Conservation (phyloP, 2,329 filamentous ascomycete genomes). For the Lasiodiplodia theobromae region DNA sequence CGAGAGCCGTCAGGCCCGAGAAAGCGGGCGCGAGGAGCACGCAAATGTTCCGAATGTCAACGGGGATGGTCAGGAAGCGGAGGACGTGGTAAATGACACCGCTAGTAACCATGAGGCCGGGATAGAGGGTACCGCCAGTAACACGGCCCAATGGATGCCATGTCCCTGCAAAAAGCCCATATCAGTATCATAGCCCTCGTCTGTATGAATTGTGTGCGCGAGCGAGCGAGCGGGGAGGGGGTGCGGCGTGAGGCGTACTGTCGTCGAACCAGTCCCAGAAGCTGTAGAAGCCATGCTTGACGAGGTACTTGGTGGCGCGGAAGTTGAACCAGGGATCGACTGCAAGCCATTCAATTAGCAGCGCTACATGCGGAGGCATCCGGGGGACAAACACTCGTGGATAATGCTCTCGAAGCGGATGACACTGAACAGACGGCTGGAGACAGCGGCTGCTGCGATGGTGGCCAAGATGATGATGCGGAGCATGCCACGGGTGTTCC, state of each 20-base stretch:
- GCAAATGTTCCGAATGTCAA: slow-evolving; percentile 99
- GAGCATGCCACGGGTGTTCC: slow-evolving; percentile 83
- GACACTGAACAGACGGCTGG: slow-evolving; percentile 96
- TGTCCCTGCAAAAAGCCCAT: slow-evolving; percentile 65
- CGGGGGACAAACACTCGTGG: slow-evolving; percentile 86
- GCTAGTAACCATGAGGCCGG: slow-evolving; percentile 98
- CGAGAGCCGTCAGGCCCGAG: slow-evolving; percentile 91
- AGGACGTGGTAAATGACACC: slow-evolving; percentile 95
- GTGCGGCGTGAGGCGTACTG: slow-evolving; percentile 60
- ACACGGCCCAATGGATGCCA: slow-evolving; percentile 99
- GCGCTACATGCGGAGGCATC: background rate
- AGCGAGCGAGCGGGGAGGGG: background rate
- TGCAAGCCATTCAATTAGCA: slow-evolving; percentile 52
- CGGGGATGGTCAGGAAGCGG: slow-evolving; percentile 84
- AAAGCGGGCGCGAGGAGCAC: slow-evolving; percentile 94
- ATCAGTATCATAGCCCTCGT: slow-evolving; percentile 10
- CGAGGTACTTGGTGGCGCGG: slow-evolving; percentile 95
- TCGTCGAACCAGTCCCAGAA: slow-evolving; percentile 99
- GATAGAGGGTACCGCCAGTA: slow-evolving; percentile 98
- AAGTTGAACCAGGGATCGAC: slow-evolving; percentile 99
- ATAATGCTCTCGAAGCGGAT: slow-evolving; percentile 99
- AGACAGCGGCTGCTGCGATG: slow-evolving; percentile 89
- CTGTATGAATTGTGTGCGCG: background rate
- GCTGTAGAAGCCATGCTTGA: slow-evolving; percentile 95
- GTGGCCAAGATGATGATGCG: slow-evolving; percentile 88